A percentile compares a stretch with the other conserved stretches of the same genome.
Evolutionary conservation across 306 rosid species (phyloP).

Genomic region (Spatholobus suberectus): DNA sequence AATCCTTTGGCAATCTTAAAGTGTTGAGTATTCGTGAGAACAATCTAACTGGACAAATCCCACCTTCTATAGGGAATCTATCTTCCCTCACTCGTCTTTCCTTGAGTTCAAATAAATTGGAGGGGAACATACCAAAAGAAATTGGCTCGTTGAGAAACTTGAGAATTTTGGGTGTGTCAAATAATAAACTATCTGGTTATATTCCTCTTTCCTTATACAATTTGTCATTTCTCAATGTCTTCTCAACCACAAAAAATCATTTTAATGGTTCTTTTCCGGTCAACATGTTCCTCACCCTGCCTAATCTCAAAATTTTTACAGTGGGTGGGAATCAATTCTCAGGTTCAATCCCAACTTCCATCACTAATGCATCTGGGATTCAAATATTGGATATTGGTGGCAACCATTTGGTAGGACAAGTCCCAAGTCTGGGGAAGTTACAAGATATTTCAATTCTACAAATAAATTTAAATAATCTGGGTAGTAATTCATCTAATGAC

Average conservation of each 20-base stretch:
- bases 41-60: not conserved
- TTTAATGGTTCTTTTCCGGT: slow-evolving; percentile 47
- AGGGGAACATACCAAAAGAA: slow-evolving; percentile 18
- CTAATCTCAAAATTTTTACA: not conserved
- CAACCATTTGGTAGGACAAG: not conserved
- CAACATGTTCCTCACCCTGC: slow-evolving; percentile 21
- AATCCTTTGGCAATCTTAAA: slow-evolving; percentile 6
- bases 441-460: not conserved
- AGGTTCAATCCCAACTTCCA: slow-evolving; percentile 45
- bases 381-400: not conserved
- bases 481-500: slow-evolving; percentile 22
- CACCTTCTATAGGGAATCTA: not conserved
- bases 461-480: not conserved
- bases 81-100: not conserved
- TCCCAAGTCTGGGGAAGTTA: slow-evolving; percentile 15
- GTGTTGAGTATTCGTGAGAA: not conserved
- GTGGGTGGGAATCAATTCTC: slow-evolving; percentile 38
- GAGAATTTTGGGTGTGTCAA: rapidly evolving
- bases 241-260: rapidly evolving
- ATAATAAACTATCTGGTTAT: slow-evolving; percentile 33
- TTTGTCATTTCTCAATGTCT: slow-evolving; percentile 31
- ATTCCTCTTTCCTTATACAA: slow-evolving; percentile 28
- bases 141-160: slow-evolving; percentile 21
- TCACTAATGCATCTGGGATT: not conserved
- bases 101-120: not conserved